Conservation (phyloP, 2,329 filamentous ascomycete genomes). For the Ceratocystis cacaofunesta region DNA sequence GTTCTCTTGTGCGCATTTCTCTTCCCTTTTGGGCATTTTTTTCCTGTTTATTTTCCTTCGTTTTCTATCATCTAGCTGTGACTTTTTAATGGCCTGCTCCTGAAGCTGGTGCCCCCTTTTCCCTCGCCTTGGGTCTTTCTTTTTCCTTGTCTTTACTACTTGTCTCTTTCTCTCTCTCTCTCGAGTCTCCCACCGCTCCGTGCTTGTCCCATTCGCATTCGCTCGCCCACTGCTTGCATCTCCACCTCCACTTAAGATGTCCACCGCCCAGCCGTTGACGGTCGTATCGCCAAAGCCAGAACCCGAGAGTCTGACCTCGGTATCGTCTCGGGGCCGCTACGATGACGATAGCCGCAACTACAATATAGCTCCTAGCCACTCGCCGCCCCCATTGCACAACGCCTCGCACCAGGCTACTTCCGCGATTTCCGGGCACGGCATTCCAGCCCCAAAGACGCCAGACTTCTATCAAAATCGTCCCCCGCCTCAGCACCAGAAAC, state of each 20-base stretch:
- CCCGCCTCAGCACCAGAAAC: neutral
- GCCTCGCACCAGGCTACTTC: neutral
- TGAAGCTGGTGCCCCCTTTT: neutral
- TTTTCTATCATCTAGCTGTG: neutral
- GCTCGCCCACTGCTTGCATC: neutral
- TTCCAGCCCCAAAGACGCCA: neutral
- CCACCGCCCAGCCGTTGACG: neutral
- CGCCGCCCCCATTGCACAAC: neutral
- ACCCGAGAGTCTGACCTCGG: neutral
- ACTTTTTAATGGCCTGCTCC: neutral
- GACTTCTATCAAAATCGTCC: neutral
- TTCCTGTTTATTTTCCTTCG: neutral
- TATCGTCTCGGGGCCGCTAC: neutral
- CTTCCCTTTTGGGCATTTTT: too few species aligned
- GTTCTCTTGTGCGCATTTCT: too few species aligned
- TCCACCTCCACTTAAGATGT: neutral
- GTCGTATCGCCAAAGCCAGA: neutral
- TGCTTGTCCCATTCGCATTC: neutral
- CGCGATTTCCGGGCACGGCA: neutral
- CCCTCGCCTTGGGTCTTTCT: neutral
- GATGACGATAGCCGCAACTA: neutral
- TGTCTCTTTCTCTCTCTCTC: neutral
- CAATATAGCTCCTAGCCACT: neutral
- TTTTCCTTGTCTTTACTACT: neutral
- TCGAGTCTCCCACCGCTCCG: slow-evolving; percentile 1